These are phyloP conservation scores for Chytriomyces sp. DNA, from an alignment of 192 early-diverging fungal species.

Conservation along the genomic window DNA sequence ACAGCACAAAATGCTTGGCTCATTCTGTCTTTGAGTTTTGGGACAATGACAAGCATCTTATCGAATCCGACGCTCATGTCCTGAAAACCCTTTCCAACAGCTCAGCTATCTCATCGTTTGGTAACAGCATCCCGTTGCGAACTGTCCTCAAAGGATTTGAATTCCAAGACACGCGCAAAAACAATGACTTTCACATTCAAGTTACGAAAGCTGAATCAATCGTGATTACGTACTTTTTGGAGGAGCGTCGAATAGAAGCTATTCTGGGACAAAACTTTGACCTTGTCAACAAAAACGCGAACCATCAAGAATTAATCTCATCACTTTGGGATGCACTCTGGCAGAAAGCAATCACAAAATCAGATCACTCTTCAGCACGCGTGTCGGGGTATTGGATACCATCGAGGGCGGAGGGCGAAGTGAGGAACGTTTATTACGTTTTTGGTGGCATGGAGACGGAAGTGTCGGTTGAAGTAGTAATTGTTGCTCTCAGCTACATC, in stretches of 20 bases:
- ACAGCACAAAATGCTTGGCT: conserved; percentile 52
- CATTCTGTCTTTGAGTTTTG: conserved; percentile 67
- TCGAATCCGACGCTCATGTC: conserved; percentile 39
- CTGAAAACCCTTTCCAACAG: conserved; percentile 42
- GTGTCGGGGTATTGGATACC: conserved; percentile 1
- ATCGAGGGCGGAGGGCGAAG: conserved; percentile 40
- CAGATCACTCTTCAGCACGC: neutral
- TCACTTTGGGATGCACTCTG: conserved; percentile 55
- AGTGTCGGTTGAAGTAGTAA: conserved; percentile 35
- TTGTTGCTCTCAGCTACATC: conserved; percentile 63
- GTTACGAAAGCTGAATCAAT: conserved; percentile 53
- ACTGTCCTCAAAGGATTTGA: conserved; percentile 45
- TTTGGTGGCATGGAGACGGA: neutral
- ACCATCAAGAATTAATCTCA: neutral
- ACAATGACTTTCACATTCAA: neutral
- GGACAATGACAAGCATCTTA: conserved; percentile 17
- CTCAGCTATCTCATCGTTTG: conserved; percentile 39
- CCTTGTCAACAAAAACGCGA: neutral
- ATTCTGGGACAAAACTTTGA: neutral
- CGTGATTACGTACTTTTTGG: conserved; percentile 61
- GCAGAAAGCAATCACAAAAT: conserved; percentile 29
- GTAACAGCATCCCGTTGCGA: conserved; percentile 43
- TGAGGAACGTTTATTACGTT: conserved; percentile 49
- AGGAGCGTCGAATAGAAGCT: conserved; percentile 33
- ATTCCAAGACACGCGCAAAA: neutral